Evolutionary conservation across 1,139 yeast genomes (phyloP).

Genomic region (Spathaspora jeffriesii): DNA sequence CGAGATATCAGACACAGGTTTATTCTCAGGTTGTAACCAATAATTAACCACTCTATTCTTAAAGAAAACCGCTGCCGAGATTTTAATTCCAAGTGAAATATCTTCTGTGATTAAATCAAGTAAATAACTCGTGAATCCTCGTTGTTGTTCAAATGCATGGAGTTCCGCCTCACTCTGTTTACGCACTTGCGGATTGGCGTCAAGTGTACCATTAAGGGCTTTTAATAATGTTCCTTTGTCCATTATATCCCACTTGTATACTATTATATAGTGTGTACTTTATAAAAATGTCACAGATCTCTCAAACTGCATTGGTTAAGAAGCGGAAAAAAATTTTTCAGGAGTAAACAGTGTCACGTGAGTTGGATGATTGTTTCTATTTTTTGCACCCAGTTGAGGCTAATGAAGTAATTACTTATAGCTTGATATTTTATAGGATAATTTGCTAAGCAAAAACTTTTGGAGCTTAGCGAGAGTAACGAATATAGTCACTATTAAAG

Average conservation of each 20-base stretch:
- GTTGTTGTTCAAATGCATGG: constrained; percentile 41
- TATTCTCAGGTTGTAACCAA: constrained; percentile 54
- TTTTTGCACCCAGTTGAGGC: no score
- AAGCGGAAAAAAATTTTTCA: no score
- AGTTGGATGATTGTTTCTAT: no score
- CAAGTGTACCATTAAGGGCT: constrained; percentile 46
- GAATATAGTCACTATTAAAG: no score
- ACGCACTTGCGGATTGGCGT: constrained; percentile 38
- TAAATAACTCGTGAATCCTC: constrained; percentile 60
- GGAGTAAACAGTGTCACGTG: no score
- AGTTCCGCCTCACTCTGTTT: constrained; percentile 44
- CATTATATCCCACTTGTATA: constrained; percentile 20
- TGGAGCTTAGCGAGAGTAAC: no score
- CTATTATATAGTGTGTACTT: no score
- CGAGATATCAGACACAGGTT: constrained; percentile 21
- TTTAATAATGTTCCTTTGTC: constrained; percentile 42
- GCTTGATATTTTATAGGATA: no score
- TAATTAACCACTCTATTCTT: constrained; percentile 61
- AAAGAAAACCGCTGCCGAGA: constrained; percentile 67
- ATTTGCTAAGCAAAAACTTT: no score
- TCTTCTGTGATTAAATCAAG: constrained; percentile 54
- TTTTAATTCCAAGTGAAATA: constrained; percentile 49
- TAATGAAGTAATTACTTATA: no score
- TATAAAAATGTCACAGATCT: no score
- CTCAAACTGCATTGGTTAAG: no score